Conservation (phyloP, 768 basidiomycete genomes). For the Serendipita sp. region DNA sequence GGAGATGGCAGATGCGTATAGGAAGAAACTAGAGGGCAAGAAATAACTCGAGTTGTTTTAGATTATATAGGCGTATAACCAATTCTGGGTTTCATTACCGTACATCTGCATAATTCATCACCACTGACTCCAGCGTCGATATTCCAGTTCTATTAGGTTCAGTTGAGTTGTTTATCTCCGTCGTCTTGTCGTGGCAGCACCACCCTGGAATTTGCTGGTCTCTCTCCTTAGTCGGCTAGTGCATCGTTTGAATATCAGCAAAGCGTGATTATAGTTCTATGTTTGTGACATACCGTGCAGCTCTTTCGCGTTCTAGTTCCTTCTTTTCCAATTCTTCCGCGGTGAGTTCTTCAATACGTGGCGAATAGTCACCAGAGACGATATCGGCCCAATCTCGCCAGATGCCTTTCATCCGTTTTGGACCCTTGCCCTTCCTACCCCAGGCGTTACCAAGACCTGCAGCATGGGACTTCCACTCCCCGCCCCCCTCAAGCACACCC, state of each 20-base stretch:
- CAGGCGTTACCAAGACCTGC: constrained; percentile 10
- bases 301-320: constrained; percentile 75
- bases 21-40: constrained; percentile 45
- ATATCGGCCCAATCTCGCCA: constrained; percentile 94
- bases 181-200: background rate
- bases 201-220: background rate
- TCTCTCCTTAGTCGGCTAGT: background rate
- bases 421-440: constrained; percentile 34
- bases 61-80: background rate
- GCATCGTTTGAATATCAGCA: background rate
- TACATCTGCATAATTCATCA: background rate
- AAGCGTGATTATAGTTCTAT: background rate
- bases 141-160: background rate
- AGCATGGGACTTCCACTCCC: constrained; percentile 10
- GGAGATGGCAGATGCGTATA: constrained; percentile 75
- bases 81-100: background rate
- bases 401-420: constrained; percentile 66
- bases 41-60: constrained; percentile 29
- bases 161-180: background rate
- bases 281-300: constrained; percentile 39
- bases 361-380: constrained; percentile 57
- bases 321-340: constrained; percentile 84
- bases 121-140: background rate
- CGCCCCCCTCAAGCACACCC: constrained; percentile 56
- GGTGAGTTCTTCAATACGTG: constrained; percentile 69